phyloP scores from a whole-genome alignment of 2,329 filamentous ascomycete genomes.

The Neoscytalidium dimidiatum region DNA sequence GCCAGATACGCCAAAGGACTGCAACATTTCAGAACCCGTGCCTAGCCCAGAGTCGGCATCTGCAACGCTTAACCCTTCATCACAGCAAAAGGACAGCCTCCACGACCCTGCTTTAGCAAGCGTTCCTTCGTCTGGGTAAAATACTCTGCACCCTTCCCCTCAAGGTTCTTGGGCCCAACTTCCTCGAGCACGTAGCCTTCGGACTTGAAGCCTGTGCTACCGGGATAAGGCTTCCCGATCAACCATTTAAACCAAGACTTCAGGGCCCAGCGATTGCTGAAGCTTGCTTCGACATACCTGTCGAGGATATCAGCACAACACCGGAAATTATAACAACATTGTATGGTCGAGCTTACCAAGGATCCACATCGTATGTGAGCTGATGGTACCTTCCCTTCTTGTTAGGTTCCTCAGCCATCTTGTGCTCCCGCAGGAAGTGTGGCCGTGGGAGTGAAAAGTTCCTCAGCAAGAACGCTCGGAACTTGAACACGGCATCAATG shows the following conservation, averaged over 20 bases:
- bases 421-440: conserved; percentile 35
- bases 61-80: not conserved
- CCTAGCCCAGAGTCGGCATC: not conserved
- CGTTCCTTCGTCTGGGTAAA: conserved; percentile 29
- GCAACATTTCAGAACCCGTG: not conserved
- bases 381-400: conserved; percentile 50
- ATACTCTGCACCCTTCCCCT: conserved; percentile 46
- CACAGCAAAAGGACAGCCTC: conserved; percentile 34
- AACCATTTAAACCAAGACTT: conserved; percentile 52
- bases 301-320: not conserved
- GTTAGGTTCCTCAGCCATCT: conserved; percentile 47
- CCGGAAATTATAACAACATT: not conserved
- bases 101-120: conserved; percentile 29
- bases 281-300: conserved; percentile 53
- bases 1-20: not conserved
- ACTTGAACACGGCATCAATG: conserved; percentile 50
- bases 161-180: conserved; percentile 61
- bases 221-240: conserved; percentile 50
- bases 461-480: conserved; percentile 59
- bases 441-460: conserved; percentile 62
- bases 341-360: conserved; percentile 50
- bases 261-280: conserved; percentile 65
- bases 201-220: conserved; percentile 50
- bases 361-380: conserved; percentile 60
- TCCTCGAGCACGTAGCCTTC: conserved; percentile 60